Base-by-base conservation (phyloP, 1,284 basidiomycete species). In the Ganoderma lingzhi region DNA sequence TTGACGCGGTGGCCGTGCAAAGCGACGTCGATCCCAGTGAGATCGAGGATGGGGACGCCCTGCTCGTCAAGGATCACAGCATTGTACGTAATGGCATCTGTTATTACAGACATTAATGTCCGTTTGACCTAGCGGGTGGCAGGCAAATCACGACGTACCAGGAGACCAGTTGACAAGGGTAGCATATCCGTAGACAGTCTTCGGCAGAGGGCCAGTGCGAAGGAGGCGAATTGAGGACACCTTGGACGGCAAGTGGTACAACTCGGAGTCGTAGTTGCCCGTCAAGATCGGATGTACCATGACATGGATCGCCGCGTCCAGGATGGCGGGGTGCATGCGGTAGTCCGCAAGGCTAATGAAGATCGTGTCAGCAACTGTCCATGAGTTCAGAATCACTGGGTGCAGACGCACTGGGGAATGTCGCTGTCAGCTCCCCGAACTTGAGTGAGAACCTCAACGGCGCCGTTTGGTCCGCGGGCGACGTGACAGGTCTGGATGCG, bases 291-390 rank as follows among this genome's bases (percentile, higher is more conserved):
- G 76, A 64, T 81, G 77, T 6, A 78, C 72, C 6, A 72, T 58
- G 10, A 76, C 70, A 65, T 82, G 81, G 14, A 82, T 63, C 17
- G 75, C 74, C 2, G 81, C 76, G 63, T 83, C 81, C 2, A 82
- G 71, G 23, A 84, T 77, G 2, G 80, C 82, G 2, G 84, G 84
- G 67, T 84, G 82, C 14, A 84, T 66, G 37, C 51, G 35, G 45
- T 69, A 72, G 32, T 69, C 65, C 2, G 56, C 17, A 45, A 67
- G 19, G 45, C 65, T 68, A 59, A 37, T 30, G 17, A 17, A 62
- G 0, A 71, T 71, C 8, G 65, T 61, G 41, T 48, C 6, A 63
- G 39, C 41, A 30, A 42, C 6, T 8, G 1, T 37, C 17, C 14
- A 9, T 23, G 23, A 23, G 23, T 23, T 23, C 14, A 12, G 10